Percentiles rank a stretch among this genome's conserved stretches.
Evolutionary conservation across 345 rosid genomes (phyloP).

Genomic region (Excoecaria agallocha): DNA sequence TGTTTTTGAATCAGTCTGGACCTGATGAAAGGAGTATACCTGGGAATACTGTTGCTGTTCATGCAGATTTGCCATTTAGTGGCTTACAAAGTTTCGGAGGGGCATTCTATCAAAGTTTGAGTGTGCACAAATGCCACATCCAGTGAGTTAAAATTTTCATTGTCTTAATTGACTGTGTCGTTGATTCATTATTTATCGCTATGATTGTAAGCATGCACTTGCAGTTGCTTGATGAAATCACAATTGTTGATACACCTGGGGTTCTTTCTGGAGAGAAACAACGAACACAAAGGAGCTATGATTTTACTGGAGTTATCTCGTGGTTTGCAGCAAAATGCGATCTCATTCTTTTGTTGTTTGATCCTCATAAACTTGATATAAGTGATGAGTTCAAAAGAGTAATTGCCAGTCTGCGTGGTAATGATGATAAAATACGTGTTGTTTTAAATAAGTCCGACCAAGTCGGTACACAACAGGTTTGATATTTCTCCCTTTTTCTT

Average conservation of each 20-base stretch:
- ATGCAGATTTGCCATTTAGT: slow-evolving; percentile 34
- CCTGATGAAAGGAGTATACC: slow-evolving; percentile 44
- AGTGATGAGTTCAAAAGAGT: slow-evolving; percentile 32
- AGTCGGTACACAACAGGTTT: slow-evolving; percentile 30
- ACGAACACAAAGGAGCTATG: slow-evolving; percentile 29
- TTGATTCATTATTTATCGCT: neutral
- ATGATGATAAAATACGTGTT: slow-evolving; percentile 31
- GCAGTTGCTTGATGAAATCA: slow-evolving; percentile 29
- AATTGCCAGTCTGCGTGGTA: slow-evolving; percentile 23
- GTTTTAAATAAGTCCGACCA: slow-evolving; percentile 29
- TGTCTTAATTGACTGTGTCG: neutral
- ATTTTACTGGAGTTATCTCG: slow-evolving; percentile 33
- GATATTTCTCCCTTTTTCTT: neutral
- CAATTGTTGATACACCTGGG: slow-evolving; percentile 32
- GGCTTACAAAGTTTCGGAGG: slow-evolving; percentile 29
- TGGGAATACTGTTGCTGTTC: slow-evolving; percentile 35
- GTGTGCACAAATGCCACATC: slow-evolving; percentile 35
- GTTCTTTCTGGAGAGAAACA: slow-evolving; percentile 32
- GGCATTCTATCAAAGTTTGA: slow-evolving; percentile 33
- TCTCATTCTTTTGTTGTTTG: slow-evolving; percentile 29
- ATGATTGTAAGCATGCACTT: neutral
- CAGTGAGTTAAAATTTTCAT: slow-evolving; percentile 15
- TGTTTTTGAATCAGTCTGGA: slow-evolving; percentile 21
- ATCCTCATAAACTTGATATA: slow-evolving; percentile 30
- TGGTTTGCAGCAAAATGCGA: slow-evolving; percentile 34